Evolutionary conservation across 2,329 filamentous ascomycete species (phyloP).

Genomic region (Epichloe coenophiala): DNA sequence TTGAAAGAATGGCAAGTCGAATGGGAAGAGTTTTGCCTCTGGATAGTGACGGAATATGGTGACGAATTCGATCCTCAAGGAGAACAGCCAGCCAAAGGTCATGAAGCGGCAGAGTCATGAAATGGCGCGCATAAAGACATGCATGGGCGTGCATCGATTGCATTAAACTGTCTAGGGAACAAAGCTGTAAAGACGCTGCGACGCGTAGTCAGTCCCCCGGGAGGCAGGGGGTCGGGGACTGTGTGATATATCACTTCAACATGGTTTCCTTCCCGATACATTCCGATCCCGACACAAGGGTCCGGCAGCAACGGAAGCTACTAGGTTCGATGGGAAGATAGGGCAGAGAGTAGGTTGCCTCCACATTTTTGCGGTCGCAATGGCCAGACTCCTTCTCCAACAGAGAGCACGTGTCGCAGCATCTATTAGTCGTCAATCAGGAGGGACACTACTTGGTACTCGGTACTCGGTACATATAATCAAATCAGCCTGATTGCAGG

Average conservation of each 20-base stretch:
- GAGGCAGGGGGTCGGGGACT: no score
- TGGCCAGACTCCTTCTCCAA: no score
- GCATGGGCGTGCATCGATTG: not conserved
- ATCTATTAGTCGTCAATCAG: no score
- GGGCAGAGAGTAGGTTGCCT: not conserved
- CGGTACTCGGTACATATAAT: no score
- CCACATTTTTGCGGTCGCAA: no score
- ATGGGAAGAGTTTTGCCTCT: constrained; percentile 85
- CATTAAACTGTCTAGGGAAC: not conserved
- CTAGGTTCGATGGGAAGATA: not conserved
- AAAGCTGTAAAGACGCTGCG: not conserved
- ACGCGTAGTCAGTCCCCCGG: no score
- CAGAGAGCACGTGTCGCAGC: no score
- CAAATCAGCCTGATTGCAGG: no score
- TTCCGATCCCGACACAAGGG: not conserved
- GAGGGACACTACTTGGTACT: no score
- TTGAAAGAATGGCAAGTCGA: constrained; percentile 66
- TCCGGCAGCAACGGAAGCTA: not conserved
- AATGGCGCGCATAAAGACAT: not conserved
- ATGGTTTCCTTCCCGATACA: no score
- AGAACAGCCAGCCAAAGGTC: not conserved
- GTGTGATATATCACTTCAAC: no score
- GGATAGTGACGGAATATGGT: constrained; percentile 69
- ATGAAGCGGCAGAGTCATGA: not conserved
- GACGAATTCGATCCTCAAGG: constrained; percentile 40